Base-by-base conservation (phyloP, 345 rosid species). In the Reutealis trisperma region DNA sequence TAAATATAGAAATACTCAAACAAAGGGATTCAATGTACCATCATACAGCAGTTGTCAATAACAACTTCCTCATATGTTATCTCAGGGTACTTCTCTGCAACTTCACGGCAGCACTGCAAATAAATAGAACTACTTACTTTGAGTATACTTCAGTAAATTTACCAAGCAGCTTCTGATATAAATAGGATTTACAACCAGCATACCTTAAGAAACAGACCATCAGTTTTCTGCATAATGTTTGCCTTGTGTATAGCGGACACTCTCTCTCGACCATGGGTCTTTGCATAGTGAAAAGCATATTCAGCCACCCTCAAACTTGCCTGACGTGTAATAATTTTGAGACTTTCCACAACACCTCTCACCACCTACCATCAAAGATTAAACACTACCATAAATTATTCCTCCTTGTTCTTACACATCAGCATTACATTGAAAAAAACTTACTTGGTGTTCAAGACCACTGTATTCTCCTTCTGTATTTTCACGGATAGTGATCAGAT, bases 291-390 rank as follows among this genome's bases (percentile, higher is more conserved):
- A 84, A 96, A 96, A 8, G 99, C 98, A 85, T 96, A 96, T 78
- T 96, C 99, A 27, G 99, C 99, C 73, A 96, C 99, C 83, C 99
- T 90, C 84, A 96, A 88, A 85, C 99, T 96, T 54, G 98, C 99
- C 76, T 88, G 94, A 67, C 99, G 95, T 19, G 98, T 94, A 82
- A 96, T 96, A 77, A 96, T 94, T 83, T 96, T 96, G 69, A 96
- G 92, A 81, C 99, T 96, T 74, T 96, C 99, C 78, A 96, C 98
- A 58, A 92, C 99, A 83, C 99, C 99, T 88, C 97, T 94, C 79
- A 96, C 99, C 81, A 94, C 98, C 98, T 94, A 83, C 41, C 11
- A 80, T 61, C 77, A 73, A 37, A 41, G 67, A 70, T 13, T 24
- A 74, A 57, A 42, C 52, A 59, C 71, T 7, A 18, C 52, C n/a